A percentile compares a stretch with the other conserved stretches of the same genome.
phyloP scores from a whole-genome alignment of 2,329 filamentous ascomycete genomes.

The Venturia carpophila region DNA sequence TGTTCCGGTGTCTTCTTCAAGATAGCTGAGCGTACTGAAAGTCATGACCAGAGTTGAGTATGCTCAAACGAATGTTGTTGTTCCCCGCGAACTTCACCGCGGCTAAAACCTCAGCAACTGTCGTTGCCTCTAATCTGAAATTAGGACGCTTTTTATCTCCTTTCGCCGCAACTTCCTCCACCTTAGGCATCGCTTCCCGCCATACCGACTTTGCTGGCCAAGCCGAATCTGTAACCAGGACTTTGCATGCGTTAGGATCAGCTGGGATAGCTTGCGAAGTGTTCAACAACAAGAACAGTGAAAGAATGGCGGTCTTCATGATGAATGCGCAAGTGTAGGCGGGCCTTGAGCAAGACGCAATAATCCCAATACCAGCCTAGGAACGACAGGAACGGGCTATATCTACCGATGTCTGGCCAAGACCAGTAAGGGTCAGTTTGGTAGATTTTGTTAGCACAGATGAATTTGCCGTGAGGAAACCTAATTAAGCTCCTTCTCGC shows the following conservation, averaged over 20 bases:
- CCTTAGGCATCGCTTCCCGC: slow-evolving; percentile 2
- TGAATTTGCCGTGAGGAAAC: background rate
- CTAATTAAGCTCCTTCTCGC: background rate
- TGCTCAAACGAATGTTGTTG: slow-evolving; percentile 15
- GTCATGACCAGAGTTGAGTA: slow-evolving; percentile 17
- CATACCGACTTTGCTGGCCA: slow-evolving; percentile 16
- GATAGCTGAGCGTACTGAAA: slow-evolving; percentile 7
- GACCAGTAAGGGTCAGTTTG: no score
- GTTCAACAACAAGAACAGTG: background rate
- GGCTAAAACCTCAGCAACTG: slow-evolving; percentile 11
- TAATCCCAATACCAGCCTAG: background rate
- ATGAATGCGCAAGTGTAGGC: background rate
- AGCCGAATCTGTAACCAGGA: slow-evolving; percentile 9
- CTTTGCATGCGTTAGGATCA: slow-evolving; percentile 11
- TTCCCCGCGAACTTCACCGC: slow-evolving; percentile 11
- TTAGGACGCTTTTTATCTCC: background rate
- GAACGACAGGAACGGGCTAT: background rate
- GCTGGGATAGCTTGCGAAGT: background rate
- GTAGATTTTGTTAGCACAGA: background rate
- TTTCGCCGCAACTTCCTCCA: background rate
- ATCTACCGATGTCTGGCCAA: background rate
- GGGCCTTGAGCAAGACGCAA: background rate
- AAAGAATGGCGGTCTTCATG: slow-evolving; percentile 10
- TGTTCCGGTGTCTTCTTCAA: background rate
- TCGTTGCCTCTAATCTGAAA: slow-evolving; percentile 11